A percentile compares a stretch with the other conserved stretches of the same genome.
phyloP scores from a whole-genome alignment of 129 eudicot genomes.

The Chrysanthemum makinoi region DNA sequence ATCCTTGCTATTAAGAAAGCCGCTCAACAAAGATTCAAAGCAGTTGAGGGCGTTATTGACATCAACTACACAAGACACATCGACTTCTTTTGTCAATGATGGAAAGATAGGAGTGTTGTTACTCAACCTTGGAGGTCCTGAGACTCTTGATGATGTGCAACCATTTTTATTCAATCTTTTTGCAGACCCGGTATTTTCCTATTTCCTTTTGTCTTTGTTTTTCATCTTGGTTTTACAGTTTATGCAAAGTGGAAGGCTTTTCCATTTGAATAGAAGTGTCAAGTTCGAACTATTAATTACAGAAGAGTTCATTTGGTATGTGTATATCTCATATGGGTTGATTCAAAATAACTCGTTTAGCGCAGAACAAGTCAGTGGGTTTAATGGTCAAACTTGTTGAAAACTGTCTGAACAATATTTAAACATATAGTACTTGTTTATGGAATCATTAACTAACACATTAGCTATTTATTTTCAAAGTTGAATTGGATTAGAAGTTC shows the following conservation, averaged over 20 bases:
- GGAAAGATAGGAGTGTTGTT: conserved; percentile 84
- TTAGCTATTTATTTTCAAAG: not conserved
- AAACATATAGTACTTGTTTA: not conserved
- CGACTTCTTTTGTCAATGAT: conserved; percentile 41
- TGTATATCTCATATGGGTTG: not conserved
- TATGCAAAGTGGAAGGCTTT: conserved; percentile 16
- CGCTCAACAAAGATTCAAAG: conserved; percentile 32
- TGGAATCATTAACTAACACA: not conserved
- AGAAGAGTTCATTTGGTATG: not conserved
- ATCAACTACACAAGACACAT: conserved; percentile 50
- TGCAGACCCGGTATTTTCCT: conserved; percentile 80
- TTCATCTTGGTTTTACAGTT: not conserved
- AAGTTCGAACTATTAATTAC: not conserved
- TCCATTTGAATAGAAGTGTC: not conserved
- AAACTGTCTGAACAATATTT: not conserved
- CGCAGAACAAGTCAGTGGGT: too few species aligned
- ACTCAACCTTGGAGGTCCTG: conserved; percentile 97
- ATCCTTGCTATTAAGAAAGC: conserved; percentile 27
- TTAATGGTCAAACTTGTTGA: not conserved
- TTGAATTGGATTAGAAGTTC: not conserved
- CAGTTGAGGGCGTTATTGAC: conserved; percentile 54
- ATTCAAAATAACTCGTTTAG: too few species aligned
- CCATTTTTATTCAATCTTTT: conserved; percentile 93
- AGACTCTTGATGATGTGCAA: conserved; percentile 95
- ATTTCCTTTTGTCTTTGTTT: not conserved